These are phyloP conservation scores for Pezicula radicicola DNA, from an alignment of 2,329 filamentous ascomycete species.

Conservation along the genomic window DNA sequence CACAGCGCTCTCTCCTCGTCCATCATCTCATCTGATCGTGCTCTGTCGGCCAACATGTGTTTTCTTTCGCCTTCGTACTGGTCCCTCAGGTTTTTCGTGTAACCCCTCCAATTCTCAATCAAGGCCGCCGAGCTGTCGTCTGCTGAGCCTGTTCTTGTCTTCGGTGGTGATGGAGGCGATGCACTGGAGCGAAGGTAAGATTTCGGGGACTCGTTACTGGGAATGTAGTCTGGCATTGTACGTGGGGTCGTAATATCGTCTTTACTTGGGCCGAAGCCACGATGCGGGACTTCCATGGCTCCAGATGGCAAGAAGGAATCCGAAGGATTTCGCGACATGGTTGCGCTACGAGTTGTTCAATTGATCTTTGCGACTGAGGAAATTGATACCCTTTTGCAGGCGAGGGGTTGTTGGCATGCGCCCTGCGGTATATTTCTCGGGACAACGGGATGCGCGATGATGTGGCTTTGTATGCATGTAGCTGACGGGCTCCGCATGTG, in stretches of 20 bases:
- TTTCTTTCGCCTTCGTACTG: slow-evolving; percentile 28
- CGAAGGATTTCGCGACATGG: slow-evolving; percentile 17
- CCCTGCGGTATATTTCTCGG: too few species aligned
- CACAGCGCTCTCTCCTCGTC: slow-evolving; percentile 29
- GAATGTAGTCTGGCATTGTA: slow-evolving; percentile 16
- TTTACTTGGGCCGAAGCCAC: slow-evolving; percentile 11
- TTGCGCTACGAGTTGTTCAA: too few species aligned
- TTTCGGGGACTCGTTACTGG: background rate
- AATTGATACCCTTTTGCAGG: too few species aligned
- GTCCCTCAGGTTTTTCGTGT: slow-evolving; percentile 23
- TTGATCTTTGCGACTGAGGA: too few species aligned
- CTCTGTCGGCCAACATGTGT: slow-evolving; percentile 27
- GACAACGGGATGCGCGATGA: too few species aligned
- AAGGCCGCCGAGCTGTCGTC: slow-evolving; percentile 21
- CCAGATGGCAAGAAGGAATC: slow-evolving; percentile 27
- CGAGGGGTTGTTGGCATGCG: too few species aligned
- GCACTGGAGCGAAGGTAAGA: background rate
- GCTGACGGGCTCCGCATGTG: too few species aligned
- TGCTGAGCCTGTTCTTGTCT: slow-evolving; percentile 23
- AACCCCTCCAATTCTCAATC: slow-evolving; percentile 28
- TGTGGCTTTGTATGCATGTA: too few species aligned
- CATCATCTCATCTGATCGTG: slow-evolving; percentile 26
- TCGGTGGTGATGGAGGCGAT: slow-evolving; percentile 21
- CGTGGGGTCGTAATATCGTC: slow-evolving; percentile 12
- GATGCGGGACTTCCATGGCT: slow-evolving; percentile 14